Evolutionary conservation across 1,139 yeast species (phyloP).

Genomic region (Geotrichum aggregatum): DNA sequence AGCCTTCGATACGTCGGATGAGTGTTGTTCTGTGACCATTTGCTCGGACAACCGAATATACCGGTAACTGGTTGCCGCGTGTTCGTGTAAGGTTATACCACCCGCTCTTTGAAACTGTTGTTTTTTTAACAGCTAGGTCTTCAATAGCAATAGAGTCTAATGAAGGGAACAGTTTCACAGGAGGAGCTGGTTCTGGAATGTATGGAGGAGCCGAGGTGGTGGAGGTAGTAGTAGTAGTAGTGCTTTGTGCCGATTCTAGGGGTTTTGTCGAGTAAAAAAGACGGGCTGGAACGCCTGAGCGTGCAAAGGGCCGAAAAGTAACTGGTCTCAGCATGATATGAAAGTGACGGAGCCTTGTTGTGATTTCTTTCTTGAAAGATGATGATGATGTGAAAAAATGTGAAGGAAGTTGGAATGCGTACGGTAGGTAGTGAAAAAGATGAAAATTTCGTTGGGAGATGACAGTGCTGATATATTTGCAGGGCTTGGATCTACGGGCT

Average conservation of each 20-base stretch:
- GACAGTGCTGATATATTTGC: slow-evolving; percentile 11
- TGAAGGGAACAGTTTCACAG: slow-evolving; percentile 18
- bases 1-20: slow-evolving; percentile 36
- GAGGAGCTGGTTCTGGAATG: slow-evolving; percentile 16
- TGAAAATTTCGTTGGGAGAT: slow-evolving; percentile 13
- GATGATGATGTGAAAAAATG: background rate
- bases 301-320: background rate
- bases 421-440: slow-evolving; percentile 1
- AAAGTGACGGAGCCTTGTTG: background rate
- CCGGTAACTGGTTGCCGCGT: slow-evolving; percentile 37
- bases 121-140: slow-evolving; percentile 12
- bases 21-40: slow-evolving; percentile 38
- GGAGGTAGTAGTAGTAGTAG: background rate
- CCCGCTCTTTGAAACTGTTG: slow-evolving; percentile 5
- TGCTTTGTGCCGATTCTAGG: background rate
- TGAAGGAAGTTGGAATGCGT: background rate
- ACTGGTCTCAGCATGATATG: slow-evolving; percentile 12
- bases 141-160: slow-evolving; percentile 14
- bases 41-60: slow-evolving; percentile 35
- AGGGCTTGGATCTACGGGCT: slow-evolving; percentile 9
- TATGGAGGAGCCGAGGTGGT: slow-evolving; percentile 7
- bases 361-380: background rate
- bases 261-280: slow-evolving; percentile 15
- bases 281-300: background rate
- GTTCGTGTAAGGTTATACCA: slow-evolving; percentile 37